These are phyloP conservation scores for Diaporthe ampelina DNA, from an alignment of 2,329 filamentous ascomycete genomes.

Conservation along the genomic window DNA sequence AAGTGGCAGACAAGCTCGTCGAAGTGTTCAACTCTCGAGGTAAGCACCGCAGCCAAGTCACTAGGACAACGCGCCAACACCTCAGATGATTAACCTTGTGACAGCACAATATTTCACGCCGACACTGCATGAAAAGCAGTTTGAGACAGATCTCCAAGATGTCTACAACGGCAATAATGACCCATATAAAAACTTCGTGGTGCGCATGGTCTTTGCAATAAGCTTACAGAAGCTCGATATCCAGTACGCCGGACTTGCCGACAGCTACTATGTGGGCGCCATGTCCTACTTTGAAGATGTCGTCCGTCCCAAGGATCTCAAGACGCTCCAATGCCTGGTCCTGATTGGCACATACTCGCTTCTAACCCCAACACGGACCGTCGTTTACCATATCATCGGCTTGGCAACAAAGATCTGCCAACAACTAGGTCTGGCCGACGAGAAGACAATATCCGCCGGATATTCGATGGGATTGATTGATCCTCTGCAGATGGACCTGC, in stretches of 20 bases:
- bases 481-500: conserved; percentile 87
- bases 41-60: conserved; percentile 53
- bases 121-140: conserved; percentile 85
- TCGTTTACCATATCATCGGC: conserved; percentile 93
- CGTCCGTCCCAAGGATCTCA: conserved; percentile 88
- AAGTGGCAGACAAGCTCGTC: conserved; percentile 82
- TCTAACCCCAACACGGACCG: conserved; percentile 90
- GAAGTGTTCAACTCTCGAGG: conserved; percentile 90
- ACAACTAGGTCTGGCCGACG: conserved; percentile 87
- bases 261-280: conserved; percentile 94
- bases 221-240: conserved; percentile 92
- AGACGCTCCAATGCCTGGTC: conserved; percentile 89
- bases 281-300: conserved; percentile 87
- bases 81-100: conserved; percentile 44
- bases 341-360: conserved; percentile 93
- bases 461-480: conserved; percentile 73
- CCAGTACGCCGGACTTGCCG: conserved; percentile 91
- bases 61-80: conserved; percentile 25
- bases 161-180: conserved; percentile 84
- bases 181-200: conserved; percentile 87
- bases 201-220: conserved; percentile 94
- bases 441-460: conserved; percentile 83
- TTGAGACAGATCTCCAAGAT: conserved; percentile 81
- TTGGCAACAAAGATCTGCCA: conserved; percentile 90
- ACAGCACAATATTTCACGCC: conserved; percentile 90